Conservation (phyloP, 2,329 filamentous ascomycete genomes). For the Lasiodiplodia theobromae region DNA sequence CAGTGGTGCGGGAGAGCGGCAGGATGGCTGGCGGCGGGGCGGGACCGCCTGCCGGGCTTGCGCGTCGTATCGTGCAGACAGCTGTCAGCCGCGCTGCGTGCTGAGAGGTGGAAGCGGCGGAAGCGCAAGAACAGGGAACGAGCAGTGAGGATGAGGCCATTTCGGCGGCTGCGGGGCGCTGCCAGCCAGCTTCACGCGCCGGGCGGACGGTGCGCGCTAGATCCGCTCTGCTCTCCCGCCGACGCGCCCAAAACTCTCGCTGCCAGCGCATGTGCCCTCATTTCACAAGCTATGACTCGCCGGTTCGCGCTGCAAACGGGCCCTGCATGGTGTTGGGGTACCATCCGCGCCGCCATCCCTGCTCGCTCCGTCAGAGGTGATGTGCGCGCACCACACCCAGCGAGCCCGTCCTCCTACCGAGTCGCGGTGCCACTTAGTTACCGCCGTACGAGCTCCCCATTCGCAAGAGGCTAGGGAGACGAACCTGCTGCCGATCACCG, state of each 20-base stretch:
- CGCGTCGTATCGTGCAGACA: constrained; percentile 3
- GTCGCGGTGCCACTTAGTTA: constrained; percentile 28
- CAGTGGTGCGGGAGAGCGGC: constrained; percentile 4
- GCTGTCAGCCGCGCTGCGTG: not conserved
- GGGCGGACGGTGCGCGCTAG: constrained; percentile 22
- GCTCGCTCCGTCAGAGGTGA: constrained; percentile 14
- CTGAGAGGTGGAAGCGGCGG: not conserved
- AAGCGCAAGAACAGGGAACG: constrained; percentile 14
- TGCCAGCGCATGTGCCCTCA: not conserved
- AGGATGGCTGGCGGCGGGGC: not conserved
- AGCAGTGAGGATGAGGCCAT: constrained; percentile 20
- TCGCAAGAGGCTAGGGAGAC: constrained; percentile 25
- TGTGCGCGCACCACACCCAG: constrained; percentile 27
- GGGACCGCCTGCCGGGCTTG: not conserved
- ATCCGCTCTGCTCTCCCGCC: constrained; percentile 11
- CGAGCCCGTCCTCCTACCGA: constrained; percentile 25
- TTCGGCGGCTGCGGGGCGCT: constrained; percentile 22
- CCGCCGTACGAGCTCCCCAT: constrained; percentile 25
- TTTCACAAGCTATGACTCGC: not conserved
- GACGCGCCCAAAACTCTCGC: not conserved
- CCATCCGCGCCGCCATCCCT: constrained; percentile 20
- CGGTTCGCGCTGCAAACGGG: not conserved
- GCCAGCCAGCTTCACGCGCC: constrained; percentile 1
- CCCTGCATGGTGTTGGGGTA: constrained; percentile 15
- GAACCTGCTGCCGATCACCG: constrained; percentile 16